Conservation (phyloP, 202 grass and related monocot species). For the Dendrocalamus latiflorus region DNA sequence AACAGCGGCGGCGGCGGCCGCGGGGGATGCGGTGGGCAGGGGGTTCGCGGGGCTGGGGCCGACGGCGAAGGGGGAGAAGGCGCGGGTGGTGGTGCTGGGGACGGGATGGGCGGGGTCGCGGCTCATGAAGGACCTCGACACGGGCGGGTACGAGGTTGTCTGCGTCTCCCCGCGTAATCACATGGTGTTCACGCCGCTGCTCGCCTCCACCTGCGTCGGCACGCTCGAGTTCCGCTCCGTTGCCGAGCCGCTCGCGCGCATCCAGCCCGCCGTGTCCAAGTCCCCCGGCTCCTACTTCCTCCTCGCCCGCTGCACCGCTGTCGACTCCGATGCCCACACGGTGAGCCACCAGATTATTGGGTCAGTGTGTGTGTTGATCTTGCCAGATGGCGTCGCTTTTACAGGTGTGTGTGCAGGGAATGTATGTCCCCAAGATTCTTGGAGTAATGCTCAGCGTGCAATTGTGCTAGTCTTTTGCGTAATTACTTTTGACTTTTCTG, state of each 20-base stretch:
- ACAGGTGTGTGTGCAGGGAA: background rate
- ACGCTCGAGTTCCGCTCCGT: slow-evolving; percentile 99
- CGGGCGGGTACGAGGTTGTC: slow-evolving; percentile 68
- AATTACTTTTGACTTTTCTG: background rate
- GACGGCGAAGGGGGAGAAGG: slow-evolving; percentile 67
- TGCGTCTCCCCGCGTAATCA: slow-evolving; percentile 94
- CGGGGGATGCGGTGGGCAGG: slow-evolving; percentile 10
- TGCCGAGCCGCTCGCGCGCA: slow-evolving; percentile 70
- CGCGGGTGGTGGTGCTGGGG: slow-evolving; percentile 85
- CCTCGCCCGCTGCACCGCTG: slow-evolving; percentile 63
- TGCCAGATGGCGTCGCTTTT: background rate
- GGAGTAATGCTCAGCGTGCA: background rate
- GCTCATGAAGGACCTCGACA: slow-evolving; percentile 90
- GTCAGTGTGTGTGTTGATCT: background rate
- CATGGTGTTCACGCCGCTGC: slow-evolving; percentile 99
- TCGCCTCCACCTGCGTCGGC: slow-evolving; percentile 95
- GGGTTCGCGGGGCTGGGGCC: slow-evolving; percentile 50
- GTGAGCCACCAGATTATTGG: slow-evolving; percentile 29
- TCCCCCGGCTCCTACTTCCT: slow-evolving; percentile 80
- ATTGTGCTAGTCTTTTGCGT: background rate
- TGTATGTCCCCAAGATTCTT: slow-evolving; percentile 12
- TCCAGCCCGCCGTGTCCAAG: slow-evolving; percentile 80
- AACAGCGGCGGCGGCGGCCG: background rate
- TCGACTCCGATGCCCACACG: slow-evolving; percentile 60
- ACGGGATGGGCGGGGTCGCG: slow-evolving; percentile 89